Percentiles rank a stretch among this genome's conserved stretches.
Conservation (phyloP, 805 yeast species). For the Wickerhamiella cacticola region DNA sequence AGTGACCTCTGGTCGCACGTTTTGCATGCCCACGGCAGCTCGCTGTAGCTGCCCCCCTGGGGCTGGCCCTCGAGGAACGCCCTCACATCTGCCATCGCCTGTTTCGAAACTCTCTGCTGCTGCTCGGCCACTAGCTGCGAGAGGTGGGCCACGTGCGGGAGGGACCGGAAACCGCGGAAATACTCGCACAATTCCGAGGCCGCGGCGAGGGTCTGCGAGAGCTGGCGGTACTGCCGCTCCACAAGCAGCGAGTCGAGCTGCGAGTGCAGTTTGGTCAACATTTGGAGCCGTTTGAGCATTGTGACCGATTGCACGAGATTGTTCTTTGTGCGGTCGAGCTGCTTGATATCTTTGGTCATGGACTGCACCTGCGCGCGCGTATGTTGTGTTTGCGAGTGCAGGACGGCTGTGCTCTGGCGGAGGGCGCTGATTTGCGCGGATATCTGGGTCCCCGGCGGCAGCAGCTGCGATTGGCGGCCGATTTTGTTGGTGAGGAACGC, state of each 20-base stretch:
- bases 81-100: slow-evolving; percentile 60
- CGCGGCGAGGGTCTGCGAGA: slow-evolving; percentile 51
- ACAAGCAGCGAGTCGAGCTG: slow-evolving; percentile 40
- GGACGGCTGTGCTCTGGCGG: not conserved
- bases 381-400: slow-evolving; percentile 17
- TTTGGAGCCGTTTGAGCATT: slow-evolving; percentile 71
- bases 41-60: slow-evolving; percentile 13
- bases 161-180: slow-evolving; percentile 70
- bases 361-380: slow-evolving; percentile 19
- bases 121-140: slow-evolving; percentile 47
- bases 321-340: slow-evolving; percentile 68
- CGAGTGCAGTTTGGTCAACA: slow-evolving; percentile 65
- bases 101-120: slow-evolving; percentile 51
- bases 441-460: slow-evolving; percentile 26
- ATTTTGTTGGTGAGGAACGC: slow-evolving; percentile 1
- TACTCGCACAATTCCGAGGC: slow-evolving; percentile 59
- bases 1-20: slow-evolving; percentile 51
- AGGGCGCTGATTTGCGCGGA: slow-evolving; percentile 23
- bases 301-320: slow-evolving; percentile 80
- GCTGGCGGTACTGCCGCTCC: slow-evolving; percentile 40
- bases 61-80: slow-evolving; percentile 22
- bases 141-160: slow-evolving; percentile 62
- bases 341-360: slow-evolving; percentile 68
- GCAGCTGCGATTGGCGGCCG: not conserved
- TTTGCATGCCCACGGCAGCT: slow-evolving; percentile 24